phyloP scores from a whole-genome alignment of 768 basidiomycete species.

The Tricholoma flavovirens region DNA sequence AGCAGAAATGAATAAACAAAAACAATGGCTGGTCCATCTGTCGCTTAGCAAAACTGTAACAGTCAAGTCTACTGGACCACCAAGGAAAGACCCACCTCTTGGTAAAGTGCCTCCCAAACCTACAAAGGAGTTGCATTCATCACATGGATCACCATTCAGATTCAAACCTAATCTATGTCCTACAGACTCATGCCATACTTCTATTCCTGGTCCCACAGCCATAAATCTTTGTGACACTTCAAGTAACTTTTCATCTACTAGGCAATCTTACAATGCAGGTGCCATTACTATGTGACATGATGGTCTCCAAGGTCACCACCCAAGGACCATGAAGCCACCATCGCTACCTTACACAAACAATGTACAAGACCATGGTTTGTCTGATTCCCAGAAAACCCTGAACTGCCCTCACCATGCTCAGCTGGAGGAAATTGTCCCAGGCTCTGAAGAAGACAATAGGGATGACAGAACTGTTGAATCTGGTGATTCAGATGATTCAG shows the following conservation, averaged over 20 bases:
- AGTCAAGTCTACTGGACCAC: background rate
- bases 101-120: background rate
- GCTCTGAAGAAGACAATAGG: background rate
- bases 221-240: background rate
- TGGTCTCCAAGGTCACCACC: background rate
- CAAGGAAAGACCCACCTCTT: constrained; percentile 2
- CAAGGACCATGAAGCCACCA: background rate
- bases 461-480: background rate
- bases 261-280: background rate
- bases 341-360: background rate
- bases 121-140: background rate
- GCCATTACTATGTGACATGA: background rate
- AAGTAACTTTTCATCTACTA: background rate
- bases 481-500: background rate
- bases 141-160: background rate
- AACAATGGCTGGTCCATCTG: too few relatives aligned
- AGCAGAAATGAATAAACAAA: too few relatives aligned
- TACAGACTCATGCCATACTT: background rate
- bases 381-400: too few relatives aligned
- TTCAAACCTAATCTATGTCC: background rate
- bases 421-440: background rate
- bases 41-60: too few relatives aligned
- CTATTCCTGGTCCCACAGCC: background rate
- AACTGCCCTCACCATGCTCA: background rate
- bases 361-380: background rate